Base-by-base conservation (phyloP, 768 basidiomycete genomes). In the Hortiboletus campestris region DNA sequence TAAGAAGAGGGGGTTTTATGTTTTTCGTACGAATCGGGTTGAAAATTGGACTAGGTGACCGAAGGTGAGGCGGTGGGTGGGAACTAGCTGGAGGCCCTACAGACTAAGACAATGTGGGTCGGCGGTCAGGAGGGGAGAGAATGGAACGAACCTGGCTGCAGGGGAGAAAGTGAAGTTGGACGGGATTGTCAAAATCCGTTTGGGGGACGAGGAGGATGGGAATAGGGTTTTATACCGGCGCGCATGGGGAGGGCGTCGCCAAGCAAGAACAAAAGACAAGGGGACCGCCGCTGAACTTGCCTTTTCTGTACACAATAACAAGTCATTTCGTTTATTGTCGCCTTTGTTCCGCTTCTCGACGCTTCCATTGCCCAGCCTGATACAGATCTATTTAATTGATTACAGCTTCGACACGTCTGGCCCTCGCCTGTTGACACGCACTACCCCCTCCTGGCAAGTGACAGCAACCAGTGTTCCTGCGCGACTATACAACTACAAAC, bases 391-490 rank as follows among this genome's bases (percentile, higher is more conserved):
- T 55, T 44, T 46, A 40, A 51, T 46, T 45, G 36, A 51, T 53
- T 46, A 68, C 51, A 65, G 51, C 57, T 63, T 68, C 51, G 62
- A 61, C 44, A 51, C 53, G 53, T 69, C 69, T 14, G 79, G 78
- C 13, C 74, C 78, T 57, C 79, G 76, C 59, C 78, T 72, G 60
- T 80, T 74, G 31, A 83, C 84, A 40, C 89, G 80, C 40, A 89
- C 76, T 9, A 90, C 86, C 7, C 90, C 91, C 74, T 92, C 91
- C 67, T 93, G 91, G 25, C 86, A 83, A 29, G 82, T 84, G 13
- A 89, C 82, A n/a, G 89, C 91, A 25, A 91, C 78, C 13, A 92
- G 73, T 7, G 66, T 79, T 9, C 90, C 89, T 25, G 71, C 67
- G 28, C 77, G 82, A n/a, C 84, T 84, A 67, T 87, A 92, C 65